Evolutionary conservation across 768 basidiomycete genomes (phyloP), one percentile per base, ranked within the genome.

Genomic region (Russula sp.): DNA sequence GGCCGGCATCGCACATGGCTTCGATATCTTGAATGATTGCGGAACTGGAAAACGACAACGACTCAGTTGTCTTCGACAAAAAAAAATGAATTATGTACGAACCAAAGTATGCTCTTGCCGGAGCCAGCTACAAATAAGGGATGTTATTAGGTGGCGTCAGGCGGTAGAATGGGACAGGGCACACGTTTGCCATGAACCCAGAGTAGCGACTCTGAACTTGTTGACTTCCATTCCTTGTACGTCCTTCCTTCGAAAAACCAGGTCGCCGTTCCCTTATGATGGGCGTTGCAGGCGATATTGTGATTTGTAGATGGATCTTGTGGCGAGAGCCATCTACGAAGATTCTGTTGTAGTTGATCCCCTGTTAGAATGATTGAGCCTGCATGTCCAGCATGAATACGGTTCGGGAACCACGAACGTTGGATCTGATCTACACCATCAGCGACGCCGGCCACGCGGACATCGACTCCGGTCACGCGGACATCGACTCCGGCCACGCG

Each of bases 51-150:
- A 46, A 46, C 3, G 24, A 53, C 5, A 13, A 16, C 36, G n/a
- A 36, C 4, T 58, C 10, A 44, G 4, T 28, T 2, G 30, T 20
- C 2, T 9, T 11, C 3, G 3, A 51, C 28, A n/a, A 11, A 42
- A 24, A 9, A 2, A 28, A n/a, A 22, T 28, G 8, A 11, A 34
- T n/a, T 16, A 6, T 6, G 2, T 1, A 59, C 62, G 6, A 49
- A 63, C 62, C 62, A 59, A 10, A 63, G 62, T 11, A 42, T 40
- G 30, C 24, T 63, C 49, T 63, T 63, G 1, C 62, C 62, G 13
- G 62, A 51, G 24, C 62, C 62, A 28, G 55, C 62, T 61, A 40
- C 20, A 10, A 2, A 16, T 1, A 46, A 28, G 11, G 18, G 2
- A 1, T 11, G 9, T 34, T 11, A 34, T 34, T 34, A 34, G 34